These are phyloP conservation scores for Scenedesmus sp. DNA, from an alignment of 163 green algal genomes.

Conservation along the genomic window DNA sequence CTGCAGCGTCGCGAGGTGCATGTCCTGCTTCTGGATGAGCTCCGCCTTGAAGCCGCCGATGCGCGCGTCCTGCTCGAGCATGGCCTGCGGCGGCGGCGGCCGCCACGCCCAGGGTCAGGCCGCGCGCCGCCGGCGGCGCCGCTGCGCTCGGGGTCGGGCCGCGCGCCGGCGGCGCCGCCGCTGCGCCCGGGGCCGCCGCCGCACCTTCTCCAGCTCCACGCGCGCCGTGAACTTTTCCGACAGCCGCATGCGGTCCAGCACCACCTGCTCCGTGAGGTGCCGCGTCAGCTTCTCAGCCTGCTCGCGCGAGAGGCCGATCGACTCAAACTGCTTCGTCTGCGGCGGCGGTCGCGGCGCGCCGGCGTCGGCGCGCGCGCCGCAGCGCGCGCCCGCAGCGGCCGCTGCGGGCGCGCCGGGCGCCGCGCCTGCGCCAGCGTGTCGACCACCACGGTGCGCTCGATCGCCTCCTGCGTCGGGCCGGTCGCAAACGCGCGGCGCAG, in stretches of 20 bases:
- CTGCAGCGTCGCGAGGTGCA: constrained; percentile 78
- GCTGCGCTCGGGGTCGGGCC: too few species aligned
- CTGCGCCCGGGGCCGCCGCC: not conserved
- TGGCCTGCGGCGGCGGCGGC: constrained; percentile 55
- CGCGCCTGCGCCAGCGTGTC: constrained; percentile 39
- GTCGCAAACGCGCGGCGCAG: constrained; percentile 19
- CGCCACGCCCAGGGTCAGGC: not conserved
- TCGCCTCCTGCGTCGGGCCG: constrained; percentile 15
- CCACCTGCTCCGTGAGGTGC: constrained; percentile 81
- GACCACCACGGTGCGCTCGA: constrained; percentile 37
- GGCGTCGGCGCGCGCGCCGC: not conserved
- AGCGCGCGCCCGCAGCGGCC: not conserved
- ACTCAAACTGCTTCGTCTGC: constrained; percentile 75
- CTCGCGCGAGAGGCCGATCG: constrained; percentile 65
- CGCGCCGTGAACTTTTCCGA: constrained; percentile 83
- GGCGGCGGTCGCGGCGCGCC: not conserved
- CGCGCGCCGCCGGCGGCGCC: too few species aligned
- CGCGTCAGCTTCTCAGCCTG: constrained; percentile 79
- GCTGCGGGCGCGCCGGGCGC: not conserved
- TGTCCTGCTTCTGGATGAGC: constrained; percentile 85
- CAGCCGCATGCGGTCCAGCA: constrained; percentile 79
- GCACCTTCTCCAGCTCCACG: constrained; percentile 82
- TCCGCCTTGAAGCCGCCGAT: constrained; percentile 88
- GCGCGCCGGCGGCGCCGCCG: too few species aligned
- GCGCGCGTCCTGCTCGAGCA: constrained; percentile 81